These are phyloP conservation scores for Solanum megistacrolobum DNA, from an alignment of 257 asterid species.

Conservation along the genomic window DNA sequence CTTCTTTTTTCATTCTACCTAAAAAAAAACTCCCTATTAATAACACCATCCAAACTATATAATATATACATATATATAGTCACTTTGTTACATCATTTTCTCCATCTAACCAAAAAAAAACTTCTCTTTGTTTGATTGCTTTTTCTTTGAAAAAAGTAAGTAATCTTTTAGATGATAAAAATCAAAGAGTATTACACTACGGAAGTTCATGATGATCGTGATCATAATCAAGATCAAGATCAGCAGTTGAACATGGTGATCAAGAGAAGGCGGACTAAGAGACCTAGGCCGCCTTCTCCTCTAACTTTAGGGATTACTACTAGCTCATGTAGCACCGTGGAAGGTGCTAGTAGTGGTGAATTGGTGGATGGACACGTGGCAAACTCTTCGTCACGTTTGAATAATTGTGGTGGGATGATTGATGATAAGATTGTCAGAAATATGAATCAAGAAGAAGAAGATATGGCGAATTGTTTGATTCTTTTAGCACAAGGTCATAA, in stretches of 20 bases:
- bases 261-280: slow-evolving; percentile 62
- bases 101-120: neutral
- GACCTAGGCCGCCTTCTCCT: slow-evolving; percentile 48
- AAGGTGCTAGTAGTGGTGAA: neutral
- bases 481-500: slow-evolving; percentile 23
- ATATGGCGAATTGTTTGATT: slow-evolving; percentile 38
- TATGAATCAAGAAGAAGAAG: slow-evolving; percentile 23
- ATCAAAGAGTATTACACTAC: neutral
- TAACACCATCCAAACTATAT: neutral
- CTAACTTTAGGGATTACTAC: slow-evolving; percentile 42
- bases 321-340: slow-evolving; percentile 29
- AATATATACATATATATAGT: neutral
- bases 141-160: neutral
- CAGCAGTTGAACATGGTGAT: slow-evolving; percentile 12
- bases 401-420: slow-evolving; percentile 6
- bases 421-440: slow-evolving; percentile 2
- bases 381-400: slow-evolving; percentile 7
- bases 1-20: slow-evolving; percentile 9
- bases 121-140: slow-evolving; percentile 3
- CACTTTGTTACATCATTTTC: slow-evolving; percentile 9
- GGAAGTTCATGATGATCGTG: slow-evolving; percentile 22
- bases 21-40: neutral
- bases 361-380: slow-evolving; percentile 4
- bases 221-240: slow-evolving; percentile 1
- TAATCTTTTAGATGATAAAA: neutral